phyloP scores from a whole-genome alignment of 345 rosid genomes.

The Populus alba region DNA sequence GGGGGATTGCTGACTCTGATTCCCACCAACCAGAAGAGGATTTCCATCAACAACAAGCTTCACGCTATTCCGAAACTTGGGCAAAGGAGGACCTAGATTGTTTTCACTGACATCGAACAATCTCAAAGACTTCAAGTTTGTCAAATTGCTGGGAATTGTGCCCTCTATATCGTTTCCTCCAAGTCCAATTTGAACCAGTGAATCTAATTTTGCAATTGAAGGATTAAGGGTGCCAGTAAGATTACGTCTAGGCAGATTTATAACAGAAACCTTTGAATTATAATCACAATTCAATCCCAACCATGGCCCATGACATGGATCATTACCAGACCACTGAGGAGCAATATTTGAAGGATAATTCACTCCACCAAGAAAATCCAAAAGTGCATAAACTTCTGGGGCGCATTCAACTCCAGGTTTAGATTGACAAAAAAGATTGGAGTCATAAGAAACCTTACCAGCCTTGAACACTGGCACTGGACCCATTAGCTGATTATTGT shows the following conservation, averaged over 20 bases:
- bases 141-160: slow-evolving; percentile 37
- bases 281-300: slow-evolving; percentile 40
- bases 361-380: slow-evolving; percentile 39
- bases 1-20: slow-evolving; percentile 15
- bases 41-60: slow-evolving; percentile 43
- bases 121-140: slow-evolving; percentile 36
- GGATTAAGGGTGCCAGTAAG: slow-evolving; percentile 46
- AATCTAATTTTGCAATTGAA: slow-evolving; percentile 34
- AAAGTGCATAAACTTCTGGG: slow-evolving; percentile 34
- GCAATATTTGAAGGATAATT: slow-evolving; percentile 38
- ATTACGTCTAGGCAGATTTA: slow-evolving; percentile 44
- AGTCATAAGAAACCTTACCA: slow-evolving; percentile 36
- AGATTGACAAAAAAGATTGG: slow-evolving; percentile 43
- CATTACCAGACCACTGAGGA: slow-evolving; percentile 48
- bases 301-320: slow-evolving; percentile 48
- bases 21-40: slow-evolving; percentile 31
- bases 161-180: slow-evolving; percentile 37
- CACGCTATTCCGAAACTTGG: slow-evolving; percentile 34
- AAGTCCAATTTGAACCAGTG: slow-evolving; percentile 42
- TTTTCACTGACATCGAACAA: slow-evolving; percentile 42
- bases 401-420: slow-evolving; percentile 45
- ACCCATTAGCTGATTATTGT: slow-evolving; percentile 45
- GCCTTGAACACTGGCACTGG: slow-evolving; percentile 44
- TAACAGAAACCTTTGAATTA: slow-evolving; percentile 27
- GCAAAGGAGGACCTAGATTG: slow-evolving; percentile 46